Percentiles rank a stretch among this genome's conserved stretches.
phyloP scores from a whole-genome alignment of 352 stramenopile species.

The Globisporangium abappressorium region DNA sequence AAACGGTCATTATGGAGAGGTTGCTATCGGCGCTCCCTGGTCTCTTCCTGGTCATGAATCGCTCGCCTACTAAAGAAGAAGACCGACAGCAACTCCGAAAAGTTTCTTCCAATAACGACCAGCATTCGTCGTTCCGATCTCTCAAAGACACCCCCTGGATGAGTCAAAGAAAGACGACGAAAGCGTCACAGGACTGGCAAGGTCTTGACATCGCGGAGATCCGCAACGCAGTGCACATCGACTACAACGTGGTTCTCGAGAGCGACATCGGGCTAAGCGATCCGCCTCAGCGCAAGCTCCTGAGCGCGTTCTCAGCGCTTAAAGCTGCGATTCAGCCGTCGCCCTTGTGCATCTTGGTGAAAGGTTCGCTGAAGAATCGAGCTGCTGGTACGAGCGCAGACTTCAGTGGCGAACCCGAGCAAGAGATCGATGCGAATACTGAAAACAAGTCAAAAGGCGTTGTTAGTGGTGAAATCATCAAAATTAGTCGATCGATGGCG shows the following conservation, averaged over 20 bases:
- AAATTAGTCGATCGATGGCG: conserved; percentile 19
- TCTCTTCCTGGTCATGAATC: conserved; percentile 70
- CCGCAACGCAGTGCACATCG: conserved; percentile 34
- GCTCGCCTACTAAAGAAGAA: neutral
- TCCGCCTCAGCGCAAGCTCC: conserved; percentile 49
- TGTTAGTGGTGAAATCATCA: neutral
- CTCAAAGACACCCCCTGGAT: conserved; percentile 6
- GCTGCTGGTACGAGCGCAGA: conserved; percentile 14
- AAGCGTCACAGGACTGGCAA: conserved; percentile 7
- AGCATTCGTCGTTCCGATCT: conserved; percentile 15
- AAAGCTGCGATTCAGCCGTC: conserved; percentile 60
- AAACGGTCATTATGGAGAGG: conserved; percentile 32
- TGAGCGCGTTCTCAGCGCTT: conserved; percentile 58
- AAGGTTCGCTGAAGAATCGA: conserved; percentile 50
- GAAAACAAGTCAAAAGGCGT: neutral
- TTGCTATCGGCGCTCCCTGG: conserved; percentile 55
- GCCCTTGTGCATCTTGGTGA: conserved; percentile 63
- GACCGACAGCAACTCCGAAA: too few species aligned
- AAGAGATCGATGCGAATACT: neutral
- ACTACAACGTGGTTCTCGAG: conserved; percentile 70
- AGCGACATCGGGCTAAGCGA: conserved; percentile 72
- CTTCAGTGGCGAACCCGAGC: conserved; percentile 3
- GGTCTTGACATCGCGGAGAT: conserved; percentile 34
- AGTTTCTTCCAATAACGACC: neutral
- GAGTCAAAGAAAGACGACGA: neutral